These are phyloP conservation scores for Forsythia suspensa DNA, from an alignment of 257 asterid genomes.

Conservation along the genomic window DNA sequence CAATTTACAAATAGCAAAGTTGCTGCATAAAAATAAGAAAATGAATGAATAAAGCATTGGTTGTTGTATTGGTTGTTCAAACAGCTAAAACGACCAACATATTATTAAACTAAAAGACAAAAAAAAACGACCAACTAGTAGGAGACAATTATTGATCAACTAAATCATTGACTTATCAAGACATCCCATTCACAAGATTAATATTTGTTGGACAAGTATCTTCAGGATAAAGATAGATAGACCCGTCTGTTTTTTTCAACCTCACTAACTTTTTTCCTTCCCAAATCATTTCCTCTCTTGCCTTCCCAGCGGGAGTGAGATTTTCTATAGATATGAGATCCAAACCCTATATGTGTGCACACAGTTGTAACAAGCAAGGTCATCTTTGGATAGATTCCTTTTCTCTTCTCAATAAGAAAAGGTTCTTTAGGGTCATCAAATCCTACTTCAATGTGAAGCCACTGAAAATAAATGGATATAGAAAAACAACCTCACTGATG, in stretches of 20 bases:
- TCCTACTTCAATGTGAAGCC: not conserved
- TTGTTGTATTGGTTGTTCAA: not conserved
- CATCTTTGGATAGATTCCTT: not conserved
- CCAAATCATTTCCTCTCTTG: not conserved
- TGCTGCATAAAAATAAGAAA: not conserved
- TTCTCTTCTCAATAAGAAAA: not conserved
- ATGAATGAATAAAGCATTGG: not conserved
- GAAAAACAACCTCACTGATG: conserved; percentile 60
- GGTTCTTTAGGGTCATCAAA: not conserved
- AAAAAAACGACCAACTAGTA: not conserved
- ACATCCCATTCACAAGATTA: not conserved
- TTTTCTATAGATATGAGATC: not conserved
- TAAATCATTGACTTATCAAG: not conserved
- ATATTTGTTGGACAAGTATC: not conserved
- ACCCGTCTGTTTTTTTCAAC: not conserved
- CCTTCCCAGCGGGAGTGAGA: not conserved
- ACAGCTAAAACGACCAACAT: not conserved
- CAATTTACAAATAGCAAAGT: not conserved
- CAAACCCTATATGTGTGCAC: not conserved
- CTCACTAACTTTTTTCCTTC: not conserved
- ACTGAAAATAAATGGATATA: not conserved
- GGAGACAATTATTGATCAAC: not conserved
- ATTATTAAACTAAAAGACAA: not conserved
- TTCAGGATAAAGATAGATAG: not conserved
- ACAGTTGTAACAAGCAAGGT: not conserved